phyloP scores from a whole-genome alignment of 2,329 filamentous ascomycete genomes.

The Incumbomyces lentus region DNA sequence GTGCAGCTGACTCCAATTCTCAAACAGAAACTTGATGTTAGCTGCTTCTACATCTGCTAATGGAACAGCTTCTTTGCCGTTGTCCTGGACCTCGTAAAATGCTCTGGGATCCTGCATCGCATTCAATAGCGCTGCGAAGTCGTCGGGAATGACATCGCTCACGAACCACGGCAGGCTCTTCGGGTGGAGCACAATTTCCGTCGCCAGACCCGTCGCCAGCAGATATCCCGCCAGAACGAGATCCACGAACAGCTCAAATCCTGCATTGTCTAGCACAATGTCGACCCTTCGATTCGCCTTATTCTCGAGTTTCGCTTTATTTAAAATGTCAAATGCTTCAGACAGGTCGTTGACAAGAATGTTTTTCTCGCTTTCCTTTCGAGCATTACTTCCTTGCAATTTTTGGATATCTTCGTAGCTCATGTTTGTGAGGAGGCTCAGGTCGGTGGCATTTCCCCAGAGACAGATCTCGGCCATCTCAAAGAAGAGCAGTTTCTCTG shows the following conservation, averaged over 20 bases:
- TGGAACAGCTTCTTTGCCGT: constrained; percentile 47
- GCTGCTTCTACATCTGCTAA: constrained; percentile 57
- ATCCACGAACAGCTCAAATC: constrained; percentile 95
- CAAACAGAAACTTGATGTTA: constrained; percentile 66
- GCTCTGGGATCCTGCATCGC: constrained; percentile 64
- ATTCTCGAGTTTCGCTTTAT: constrained; percentile 51
- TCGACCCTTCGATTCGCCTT: constrained; percentile 69
- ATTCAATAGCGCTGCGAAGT: constrained; percentile 73
- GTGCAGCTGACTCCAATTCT: constrained; percentile 70
- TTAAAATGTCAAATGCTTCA: constrained; percentile 58
- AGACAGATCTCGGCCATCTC: constrained; percentile 27
- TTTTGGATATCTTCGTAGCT: constrained; percentile 78
- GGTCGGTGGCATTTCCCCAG: constrained; percentile 28
- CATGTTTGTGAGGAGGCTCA: constrained; percentile 23
- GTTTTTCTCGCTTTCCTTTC: constrained; percentile 80
- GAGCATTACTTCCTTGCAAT: constrained; percentile 76
- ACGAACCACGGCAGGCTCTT: constrained; percentile 98
- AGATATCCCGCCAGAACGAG: constrained; percentile 85
- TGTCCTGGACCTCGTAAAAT: constrained; percentile 68
- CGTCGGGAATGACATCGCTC: constrained; percentile 78
- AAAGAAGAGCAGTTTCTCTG: constrained; percentile 23
- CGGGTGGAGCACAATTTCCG: constrained; percentile 76
- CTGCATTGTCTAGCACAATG: constrained; percentile 92
- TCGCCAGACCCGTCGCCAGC: constrained; percentile 73
- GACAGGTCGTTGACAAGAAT: constrained; percentile 80